Conservation (phyloP, 2,329 filamentous ascomycete species). For the Aspergillus quadrilineatus region DNA sequence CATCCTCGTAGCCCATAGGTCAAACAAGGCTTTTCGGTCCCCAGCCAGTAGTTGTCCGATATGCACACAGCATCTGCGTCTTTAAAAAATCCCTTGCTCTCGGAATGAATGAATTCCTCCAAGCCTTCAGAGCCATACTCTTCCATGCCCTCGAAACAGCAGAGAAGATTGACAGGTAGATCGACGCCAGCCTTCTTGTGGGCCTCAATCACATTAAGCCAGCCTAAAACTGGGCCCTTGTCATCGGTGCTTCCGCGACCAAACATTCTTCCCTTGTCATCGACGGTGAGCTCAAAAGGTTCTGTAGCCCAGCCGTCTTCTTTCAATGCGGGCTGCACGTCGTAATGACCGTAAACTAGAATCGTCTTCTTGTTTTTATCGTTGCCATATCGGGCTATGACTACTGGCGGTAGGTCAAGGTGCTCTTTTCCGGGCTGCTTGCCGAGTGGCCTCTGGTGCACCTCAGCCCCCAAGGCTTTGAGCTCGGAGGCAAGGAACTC, state of each 20-base stretch:
- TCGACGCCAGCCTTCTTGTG: conserved; percentile 93
- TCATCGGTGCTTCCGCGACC: conserved; percentile 95
- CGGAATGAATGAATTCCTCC: conserved; percentile 87
- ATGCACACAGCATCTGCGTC: conserved; percentile 97
- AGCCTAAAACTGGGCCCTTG: conserved; percentile 95
- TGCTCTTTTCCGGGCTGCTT: conserved; percentile 89
- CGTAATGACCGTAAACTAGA: conserved; percentile 96
- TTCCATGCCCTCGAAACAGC: conserved; percentile 99
- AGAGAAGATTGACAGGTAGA: conserved; percentile 94
- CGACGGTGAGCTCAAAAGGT: conserved; percentile 83
- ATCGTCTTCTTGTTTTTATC: conserved; percentile 93
- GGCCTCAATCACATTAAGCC: conserved; percentile 96
- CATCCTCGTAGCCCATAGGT: conserved; percentile 96
- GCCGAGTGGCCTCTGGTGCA: conserved; percentile 82
- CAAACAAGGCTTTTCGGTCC: conserved; percentile 95
- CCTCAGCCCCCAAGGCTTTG: conserved; percentile 76
- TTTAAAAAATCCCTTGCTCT: conserved; percentile 92
- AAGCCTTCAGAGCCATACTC: conserved; percentile 96
- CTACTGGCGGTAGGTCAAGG: conserved; percentile 86
- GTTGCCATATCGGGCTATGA: conserved; percentile 87
- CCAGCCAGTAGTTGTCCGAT: conserved; percentile 99
- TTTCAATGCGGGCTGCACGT: conserved; percentile 91
- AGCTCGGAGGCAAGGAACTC: conserved; percentile 85
- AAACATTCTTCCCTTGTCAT: conserved; percentile 92
- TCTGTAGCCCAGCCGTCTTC: conserved; percentile 95